Evolutionary conservation across 1,284 basidiomycete genomes (phyloP), one percentile per base, ranked within the genome.

Genomic region (Cutaneotrichosporon cutaneum): DNA sequence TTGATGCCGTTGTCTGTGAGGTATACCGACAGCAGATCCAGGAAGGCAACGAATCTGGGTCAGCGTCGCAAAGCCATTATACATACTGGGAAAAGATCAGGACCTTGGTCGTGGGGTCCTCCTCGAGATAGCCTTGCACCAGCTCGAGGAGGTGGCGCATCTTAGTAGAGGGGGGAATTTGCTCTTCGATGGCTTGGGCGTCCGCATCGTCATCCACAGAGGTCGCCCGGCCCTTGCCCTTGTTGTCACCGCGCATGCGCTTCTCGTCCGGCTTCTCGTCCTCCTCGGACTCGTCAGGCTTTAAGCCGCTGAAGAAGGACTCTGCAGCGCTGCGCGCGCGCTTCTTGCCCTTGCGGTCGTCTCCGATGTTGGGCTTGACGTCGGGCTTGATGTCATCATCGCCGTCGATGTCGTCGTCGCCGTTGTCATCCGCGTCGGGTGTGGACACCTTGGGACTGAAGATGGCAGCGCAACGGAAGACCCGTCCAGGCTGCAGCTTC

Each of bases 381-480:
- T 14, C 52, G 21, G 59, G 53, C 48, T 60, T 58, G 16, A 35
- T 9, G 26, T 58, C 57, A 0, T 35, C 56, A 18, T 58, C 48
- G 54, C n/a, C n/a, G n/a, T 56, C 56, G 10, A 56, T 59, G 21
- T 60, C 63, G 16, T 63, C 60, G n/a, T 52, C 57, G 16, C 44
- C 61, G 16, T 63, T 60, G 14, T 52, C 57, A 7, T 50, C 57
- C 9, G 56, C 56, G 11, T 27, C 35, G 3, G 26, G 69, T 58
- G 52, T 39, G 35, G 33, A 4, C 2, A 10, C 52, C 33, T 22
- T 54, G 24, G 75, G 71, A 16, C 71, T 59, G 62, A 71, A 75
- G 55, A 77, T 71, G 3, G 74, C 77, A 3, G 64, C 56, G 1
- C 72, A 72, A 2, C 70, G 63, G 68, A 77, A 80, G 16, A 77